Percentiles rank a stretch among this genome's conserved stretches.
phyloP scores from a whole-genome alignment of 345 rosid species.

The Tarenaya hassleriana region DNA sequence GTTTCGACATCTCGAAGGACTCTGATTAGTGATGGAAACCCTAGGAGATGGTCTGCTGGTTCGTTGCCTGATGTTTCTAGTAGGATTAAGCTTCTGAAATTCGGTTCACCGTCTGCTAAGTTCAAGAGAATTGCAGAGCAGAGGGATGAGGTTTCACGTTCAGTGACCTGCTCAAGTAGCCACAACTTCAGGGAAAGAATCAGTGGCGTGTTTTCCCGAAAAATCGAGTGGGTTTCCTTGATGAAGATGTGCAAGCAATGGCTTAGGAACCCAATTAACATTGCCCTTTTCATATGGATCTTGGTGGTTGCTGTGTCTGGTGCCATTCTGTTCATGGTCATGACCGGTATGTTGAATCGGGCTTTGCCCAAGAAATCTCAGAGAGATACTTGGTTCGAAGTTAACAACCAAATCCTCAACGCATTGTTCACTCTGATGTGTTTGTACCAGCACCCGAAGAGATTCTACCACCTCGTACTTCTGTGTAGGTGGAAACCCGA shows the following conservation, averaged over 20 bases:
- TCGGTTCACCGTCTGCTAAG: slow-evolving; percentile 65
- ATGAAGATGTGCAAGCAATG: slow-evolving; percentile 57
- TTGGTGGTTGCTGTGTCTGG: slow-evolving; percentile 73
- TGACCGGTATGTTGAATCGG: slow-evolving; percentile 88
- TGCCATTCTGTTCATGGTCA: slow-evolving; percentile 83
- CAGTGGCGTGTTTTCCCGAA: slow-evolving; percentile 43
- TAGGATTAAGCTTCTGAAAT: slow-evolving; percentile 42
- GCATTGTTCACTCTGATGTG: slow-evolving; percentile 93
- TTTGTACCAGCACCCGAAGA: slow-evolving; percentile 85
- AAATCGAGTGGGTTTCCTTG: slow-evolving; percentile 60
- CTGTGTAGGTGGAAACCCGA: slow-evolving; percentile 67
- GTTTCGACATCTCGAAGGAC: slow-evolving; percentile 42
- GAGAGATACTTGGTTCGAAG: slow-evolving; percentile 86
- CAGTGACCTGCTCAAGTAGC: slow-evolving; percentile 44
- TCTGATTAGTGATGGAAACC: slow-evolving; percentile 34
- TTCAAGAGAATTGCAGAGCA: slow-evolving; percentile 57
- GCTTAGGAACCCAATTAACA: slow-evolving; percentile 71
- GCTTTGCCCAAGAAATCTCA: slow-evolving; percentile 61
- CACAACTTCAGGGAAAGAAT: slow-evolving; percentile 54
- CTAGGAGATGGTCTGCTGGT: slow-evolving; percentile 22
- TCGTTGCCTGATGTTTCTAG: slow-evolving; percentile 26
- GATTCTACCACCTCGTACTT: slow-evolving; percentile 74
- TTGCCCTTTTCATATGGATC: slow-evolving; percentile 80
- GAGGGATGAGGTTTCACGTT: slow-evolving; percentile 59
- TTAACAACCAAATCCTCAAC: slow-evolving; percentile 86